These are phyloP conservation scores for Vitis cinerea DNA, from an alignment of 164 flowering plant species.

Conservation along the genomic window DNA sequence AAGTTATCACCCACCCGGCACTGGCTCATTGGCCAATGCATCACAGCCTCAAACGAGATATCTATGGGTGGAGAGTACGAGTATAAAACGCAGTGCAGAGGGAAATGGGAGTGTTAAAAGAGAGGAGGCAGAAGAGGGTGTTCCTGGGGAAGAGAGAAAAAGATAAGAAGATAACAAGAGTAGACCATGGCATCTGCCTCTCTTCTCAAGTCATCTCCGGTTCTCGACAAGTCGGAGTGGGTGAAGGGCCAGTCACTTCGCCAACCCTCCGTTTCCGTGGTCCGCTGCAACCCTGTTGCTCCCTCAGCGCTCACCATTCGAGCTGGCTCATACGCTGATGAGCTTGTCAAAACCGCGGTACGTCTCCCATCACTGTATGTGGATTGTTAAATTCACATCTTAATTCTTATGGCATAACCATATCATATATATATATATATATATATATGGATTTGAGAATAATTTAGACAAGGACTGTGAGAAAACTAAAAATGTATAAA, in stretches of 20 bases:
- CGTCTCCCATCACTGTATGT: slow-evolving; percentile 5
- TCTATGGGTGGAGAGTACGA: slow-evolving; percentile 3
- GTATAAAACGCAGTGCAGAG: slow-evolving; percentile 13
- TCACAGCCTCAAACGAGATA: slow-evolving; percentile 34
- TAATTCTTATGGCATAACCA: not conserved
- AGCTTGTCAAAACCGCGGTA: slow-evolving; percentile 95
- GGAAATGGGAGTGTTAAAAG: not conserved
- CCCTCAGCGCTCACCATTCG: slow-evolving; percentile 53
- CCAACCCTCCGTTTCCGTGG: slow-evolving; percentile 41
- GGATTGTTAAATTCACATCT: not conserved
- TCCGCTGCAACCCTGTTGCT: slow-evolving; percentile 40
- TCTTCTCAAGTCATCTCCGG: slow-evolving; percentile 65
- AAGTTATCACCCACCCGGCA: slow-evolving; percentile 18
- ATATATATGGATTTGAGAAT: no score
- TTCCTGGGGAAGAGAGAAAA: not conserved
- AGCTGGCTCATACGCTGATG: slow-evolving; percentile 76
- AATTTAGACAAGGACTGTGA: no score
- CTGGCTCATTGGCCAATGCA: slow-evolving; percentile 9
- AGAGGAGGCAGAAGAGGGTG: not conserved
- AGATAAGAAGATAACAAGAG: no score
- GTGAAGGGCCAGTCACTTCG: slow-evolving; percentile 74
- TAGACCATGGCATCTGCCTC: slow-evolving; percentile 56
- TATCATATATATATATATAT: not conserved
- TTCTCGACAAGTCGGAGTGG: slow-evolving; percentile 72
- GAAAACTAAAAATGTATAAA: slow-evolving; percentile 19